These are phyloP conservation scores for Brettanomyces bruxellensis DNA, from an alignment of 805 yeast species.

Conservation along the genomic window DNA sequence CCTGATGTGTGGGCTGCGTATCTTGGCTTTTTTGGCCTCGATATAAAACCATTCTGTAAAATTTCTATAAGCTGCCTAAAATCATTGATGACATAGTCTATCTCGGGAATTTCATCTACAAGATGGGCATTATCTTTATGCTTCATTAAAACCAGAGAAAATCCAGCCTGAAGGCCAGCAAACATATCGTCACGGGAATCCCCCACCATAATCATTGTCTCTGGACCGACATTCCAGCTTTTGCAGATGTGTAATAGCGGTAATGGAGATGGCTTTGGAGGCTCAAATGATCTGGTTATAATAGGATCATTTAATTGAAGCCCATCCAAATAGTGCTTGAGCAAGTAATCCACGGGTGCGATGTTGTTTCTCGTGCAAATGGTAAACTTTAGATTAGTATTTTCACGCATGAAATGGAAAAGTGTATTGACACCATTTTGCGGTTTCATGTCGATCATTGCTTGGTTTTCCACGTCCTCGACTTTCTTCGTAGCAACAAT, in stretches of 20 bases:
- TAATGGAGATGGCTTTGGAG: slow-evolving; percentile 61
- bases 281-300: slow-evolving; percentile 54
- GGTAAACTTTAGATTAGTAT: slow-evolving; percentile 32
- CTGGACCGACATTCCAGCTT: slow-evolving; percentile 36
- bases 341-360: slow-evolving; percentile 45
- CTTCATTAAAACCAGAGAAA: slow-evolving; percentile 43
- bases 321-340: slow-evolving; percentile 31
- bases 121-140: slow-evolving; percentile 42
- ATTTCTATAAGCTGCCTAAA: slow-evolving; percentile 29
- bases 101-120: slow-evolving; percentile 26
- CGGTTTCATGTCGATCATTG: slow-evolving; percentile 51
- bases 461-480: slow-evolving; percentile 45
- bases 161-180: slow-evolving; percentile 58
- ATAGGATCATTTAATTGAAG: slow-evolving; percentile 37
- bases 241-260: slow-evolving; percentile 45
- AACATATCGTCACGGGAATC: slow-evolving; percentile 64
- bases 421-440: slow-evolving; percentile 37
- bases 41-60: slow-evolving; percentile 27
- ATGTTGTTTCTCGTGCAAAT: slow-evolving; percentile 56
- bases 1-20: background rate
- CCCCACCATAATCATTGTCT: slow-evolving; percentile 57
- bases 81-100: slow-evolving; percentile 28
- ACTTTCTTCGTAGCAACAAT: slow-evolving; percentile 37
- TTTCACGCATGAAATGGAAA: slow-evolving; percentile 23
- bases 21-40: slow-evolving; percentile 7